phyloP scores from a whole-genome alignment of 768 basidiomycete genomes.

The Xanthoconium stramineum region DNA sequence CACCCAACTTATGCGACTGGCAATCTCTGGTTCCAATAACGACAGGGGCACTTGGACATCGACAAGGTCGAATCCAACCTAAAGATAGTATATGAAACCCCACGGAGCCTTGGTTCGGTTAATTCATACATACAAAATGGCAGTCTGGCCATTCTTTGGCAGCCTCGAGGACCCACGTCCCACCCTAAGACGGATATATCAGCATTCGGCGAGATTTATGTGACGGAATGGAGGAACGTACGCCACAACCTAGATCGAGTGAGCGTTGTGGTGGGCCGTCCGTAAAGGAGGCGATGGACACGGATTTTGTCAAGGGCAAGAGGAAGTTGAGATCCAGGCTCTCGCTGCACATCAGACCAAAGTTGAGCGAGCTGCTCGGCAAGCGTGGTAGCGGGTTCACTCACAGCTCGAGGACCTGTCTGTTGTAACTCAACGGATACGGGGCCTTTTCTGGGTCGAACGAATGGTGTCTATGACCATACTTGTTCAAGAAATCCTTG shows the following conservation, averaged over 20 bases:
- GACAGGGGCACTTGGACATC: slow-evolving; percentile 64
- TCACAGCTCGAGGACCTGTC: slow-evolving; percentile 64
- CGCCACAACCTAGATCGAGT: slow-evolving; percentile 74
- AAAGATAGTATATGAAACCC: slow-evolving; percentile 4
- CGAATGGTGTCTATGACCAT: slow-evolving; percentile 64
- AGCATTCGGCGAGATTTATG: neutral
- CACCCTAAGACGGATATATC: slow-evolving; percentile 40
- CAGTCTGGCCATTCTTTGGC: slow-evolving; percentile 68
- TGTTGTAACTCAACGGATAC: slow-evolving; percentile 73
- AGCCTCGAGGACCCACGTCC: slow-evolving; percentile 70
- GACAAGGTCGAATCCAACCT: slow-evolving; percentile 81
- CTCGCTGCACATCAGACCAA: slow-evolving; percentile 39
- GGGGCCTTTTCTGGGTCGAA: slow-evolving; percentile 75
- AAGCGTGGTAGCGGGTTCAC: slow-evolving; percentile 20
- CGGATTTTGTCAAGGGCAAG: slow-evolving; percentile 48
- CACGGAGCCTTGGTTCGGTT: neutral
- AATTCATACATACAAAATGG: slow-evolving; percentile 49
- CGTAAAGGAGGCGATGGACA: slow-evolving; percentile 56
- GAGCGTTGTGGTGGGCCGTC: slow-evolving; percentile 49
- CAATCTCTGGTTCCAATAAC: slow-evolving; percentile 48
- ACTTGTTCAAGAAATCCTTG: slow-evolving; percentile 59
- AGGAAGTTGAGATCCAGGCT: slow-evolving; percentile 51
- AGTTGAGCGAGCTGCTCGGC: slow-evolving; percentile 4
- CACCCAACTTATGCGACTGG: slow-evolving; percentile 62
- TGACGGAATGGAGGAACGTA: slow-evolving; percentile 33